Base-by-base conservation (phyloP, 225 moss, liverwort and hornwort species). In the Rhytidiadelphus loreus region DNA sequence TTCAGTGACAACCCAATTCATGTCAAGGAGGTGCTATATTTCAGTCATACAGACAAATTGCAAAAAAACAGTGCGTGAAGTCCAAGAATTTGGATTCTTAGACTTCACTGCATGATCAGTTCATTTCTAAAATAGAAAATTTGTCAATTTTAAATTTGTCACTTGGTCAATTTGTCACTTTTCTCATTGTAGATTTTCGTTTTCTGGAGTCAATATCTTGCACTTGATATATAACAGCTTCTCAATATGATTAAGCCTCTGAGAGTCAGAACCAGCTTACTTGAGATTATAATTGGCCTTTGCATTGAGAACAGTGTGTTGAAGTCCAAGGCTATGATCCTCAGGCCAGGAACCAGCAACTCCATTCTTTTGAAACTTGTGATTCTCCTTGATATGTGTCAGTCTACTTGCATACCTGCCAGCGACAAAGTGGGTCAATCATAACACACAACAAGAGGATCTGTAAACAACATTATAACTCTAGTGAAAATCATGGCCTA, bases 331-430 rank as follows among this genome's bases (percentile, higher is more conserved):
- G 85, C 90, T 94, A 65, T 90, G 89, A 89, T 93, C 94, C 65
- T 94, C 90, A 46, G 93, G 93, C 92, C 93, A 95, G 70, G n/a
- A 79, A 65, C 88, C 92, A 69, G 86, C 89, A 50, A 93, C 87
- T 85, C 96, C 99, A 73, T 94, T 88, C 85, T 93, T 94, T 78
- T 92, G 93, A 83, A 99, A 99, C 90, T 99, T 97, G 88, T 96
- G 93, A 72, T 95, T 99, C 89, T 96, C 99, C 88, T 89, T 96
- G 70, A 99, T 95, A 43, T 93, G 96, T 12, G 93, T 97, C 63
- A 99, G 92, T 88, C 99, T 96, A 90, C 97, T 97, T n/a, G 91
- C 90, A 86, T 96, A 96, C 90, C 99, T 99, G 93, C 88, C 87
- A 86, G 53, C 62, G 58, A 44, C 30, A 52, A 61, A 43, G 8